Conservation (phyloP, 2,329 filamentous ascomycete species). For the Trichoderma breve region DNA sequence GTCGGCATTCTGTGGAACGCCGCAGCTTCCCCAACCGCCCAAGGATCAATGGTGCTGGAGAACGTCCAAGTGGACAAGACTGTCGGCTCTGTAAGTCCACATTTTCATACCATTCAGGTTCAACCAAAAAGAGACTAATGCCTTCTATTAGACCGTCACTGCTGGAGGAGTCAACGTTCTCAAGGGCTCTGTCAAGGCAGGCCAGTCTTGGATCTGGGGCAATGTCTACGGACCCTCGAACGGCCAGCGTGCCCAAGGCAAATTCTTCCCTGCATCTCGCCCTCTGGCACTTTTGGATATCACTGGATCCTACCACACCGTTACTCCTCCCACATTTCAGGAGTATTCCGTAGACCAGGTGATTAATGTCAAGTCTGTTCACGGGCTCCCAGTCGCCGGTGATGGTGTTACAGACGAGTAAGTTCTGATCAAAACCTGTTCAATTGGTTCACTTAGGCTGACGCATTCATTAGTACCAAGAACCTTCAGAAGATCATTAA, state of each 20-base stretch:
- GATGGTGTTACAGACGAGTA: conserved; percentile 40
- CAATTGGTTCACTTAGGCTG: not conserved
- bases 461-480: conserved; percentile 16
- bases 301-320: conserved; percentile 18
- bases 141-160: conserved; percentile 25
- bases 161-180: conserved; percentile 33
- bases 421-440: conserved; percentile 20
- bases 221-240: conserved; percentile 21
- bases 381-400: conserved; percentile 39
- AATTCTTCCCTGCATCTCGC: conserved; percentile 20
- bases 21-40: conserved; percentile 26
- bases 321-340: conserved; percentile 32
- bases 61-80: conserved; percentile 28
- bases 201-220: conserved; percentile 23
- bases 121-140: not conserved
- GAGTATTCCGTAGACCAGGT: conserved; percentile 41
- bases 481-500: conserved; percentile 24
- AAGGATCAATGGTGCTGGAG: conserved; percentile 32
- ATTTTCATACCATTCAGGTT: too few relatives aligned
- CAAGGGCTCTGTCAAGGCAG: conserved; percentile 20
- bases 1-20: conserved; percentile 29
- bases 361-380: conserved; percentile 46
- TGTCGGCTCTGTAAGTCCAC: conserved; percentile 26
- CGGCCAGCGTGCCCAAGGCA: conserved; percentile 22
- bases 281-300: conserved; percentile 18